Evolutionary conservation across 2,329 filamentous ascomycete genomes (phyloP), one percentile per base, ranked within the genome.

Genomic region (Cladosporium oxysporum): DNA sequence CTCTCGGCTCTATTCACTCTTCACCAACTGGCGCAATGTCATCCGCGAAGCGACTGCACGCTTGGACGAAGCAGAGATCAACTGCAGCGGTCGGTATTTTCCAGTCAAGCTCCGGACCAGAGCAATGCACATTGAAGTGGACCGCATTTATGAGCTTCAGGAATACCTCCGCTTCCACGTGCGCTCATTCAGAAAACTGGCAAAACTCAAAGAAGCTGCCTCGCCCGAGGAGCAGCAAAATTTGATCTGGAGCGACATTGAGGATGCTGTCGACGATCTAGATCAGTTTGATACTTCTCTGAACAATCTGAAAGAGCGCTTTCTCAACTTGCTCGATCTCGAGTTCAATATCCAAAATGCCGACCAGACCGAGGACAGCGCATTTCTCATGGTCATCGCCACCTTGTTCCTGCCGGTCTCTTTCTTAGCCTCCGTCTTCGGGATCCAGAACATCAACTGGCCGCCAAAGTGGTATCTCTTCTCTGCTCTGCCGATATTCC

Each of bases 331-430:
- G 16, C 76, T 78, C 60, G 76, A 77, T 55, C 74, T 78, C n/a
- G 76, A 78, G 55, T 78, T 78, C 73, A 78, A 78, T 67, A 77
- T 78, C 52, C 73, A 75, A 57, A 78, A 75, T 58, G 74, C 75
- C 2, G 73, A 72, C 10, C 76, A 78, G 64, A 72, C 75, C 28
- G 76, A 78, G 60, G 73, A 77, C 62, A 71, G 72, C 23, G 70
- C 69, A 11, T 78, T 77, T 64, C 69, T 78, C 10, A 71, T 72
- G 23, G 70, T 71, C n/a, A 69, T 77, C 28, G 76, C 76, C 12
- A 76, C 75, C 1, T 66, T 78, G 10, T 77, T 77, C 69, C 66
- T 78, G 14, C 76, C 76, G 1, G 64, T 78, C 21, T 76, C 76
- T 1, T 77, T 73, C 65, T 69, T 78, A 10, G 73, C 76, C 8